Evolutionary conservation across 345 rosid genomes (phyloP).

Genomic region (Bruguiera gymnorhiza): DNA sequence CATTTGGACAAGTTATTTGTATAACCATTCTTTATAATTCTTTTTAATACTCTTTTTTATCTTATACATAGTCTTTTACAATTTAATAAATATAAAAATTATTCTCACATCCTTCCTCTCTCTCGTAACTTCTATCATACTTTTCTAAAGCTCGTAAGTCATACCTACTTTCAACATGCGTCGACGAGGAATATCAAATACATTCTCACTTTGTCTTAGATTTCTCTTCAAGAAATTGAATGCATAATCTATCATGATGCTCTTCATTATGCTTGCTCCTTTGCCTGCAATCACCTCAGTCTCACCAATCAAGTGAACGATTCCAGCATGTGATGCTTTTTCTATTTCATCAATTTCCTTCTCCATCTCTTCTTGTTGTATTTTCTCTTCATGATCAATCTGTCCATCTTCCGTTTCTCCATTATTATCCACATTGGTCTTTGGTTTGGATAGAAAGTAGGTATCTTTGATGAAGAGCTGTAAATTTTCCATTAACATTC

Average conservation of each 20-base stretch:
- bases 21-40: too few relatives aligned
- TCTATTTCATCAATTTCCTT: conserved; percentile 8
- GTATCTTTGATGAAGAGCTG: conserved; percentile 31
- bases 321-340: conserved; percentile 29
- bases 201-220: conserved; percentile 35
- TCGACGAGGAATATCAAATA: conserved; percentile 50
- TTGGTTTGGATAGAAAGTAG: neutral
- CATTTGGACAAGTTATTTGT: too few relatives aligned
- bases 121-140: too few relatives aligned
- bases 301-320: conserved; percentile 55
- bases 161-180: conserved; percentile 70
- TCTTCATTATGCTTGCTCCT: conserved; percentile 39
- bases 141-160: conserved; percentile 46
- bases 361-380: neutral
- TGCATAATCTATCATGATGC: conserved; percentile 39
- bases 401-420: conserved; percentile 1
- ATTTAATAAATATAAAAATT: too few relatives aligned
- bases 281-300: conserved; percentile 41
- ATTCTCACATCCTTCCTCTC: too few relatives aligned
- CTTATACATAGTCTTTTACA: too few relatives aligned
- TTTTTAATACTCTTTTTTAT: too few relatives aligned
- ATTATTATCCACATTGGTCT: neutral
- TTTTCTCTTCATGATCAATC: neutral
- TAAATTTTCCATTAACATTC: conserved; percentile 29
- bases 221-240: conserved; percentile 33